Evolutionary conservation across 805 yeast species (phyloP).

Genomic region (Candida berthetii): DNA sequence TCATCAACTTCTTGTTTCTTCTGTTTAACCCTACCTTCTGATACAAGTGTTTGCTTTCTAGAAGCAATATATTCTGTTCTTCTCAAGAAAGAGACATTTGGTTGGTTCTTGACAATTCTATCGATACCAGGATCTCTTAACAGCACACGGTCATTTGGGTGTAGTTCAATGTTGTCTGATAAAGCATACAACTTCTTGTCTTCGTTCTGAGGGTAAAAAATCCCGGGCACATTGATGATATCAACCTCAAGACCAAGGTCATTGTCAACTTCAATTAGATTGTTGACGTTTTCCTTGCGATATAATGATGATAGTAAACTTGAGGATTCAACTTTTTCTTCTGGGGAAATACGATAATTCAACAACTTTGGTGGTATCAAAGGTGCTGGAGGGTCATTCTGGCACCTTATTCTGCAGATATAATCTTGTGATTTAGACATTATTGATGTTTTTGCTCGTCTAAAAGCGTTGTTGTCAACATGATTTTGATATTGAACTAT

Average conservation of each 20-base stretch:
- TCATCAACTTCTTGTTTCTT: constrained; percentile 25
- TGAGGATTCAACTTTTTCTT: constrained; percentile 43
- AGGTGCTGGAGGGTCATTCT: constrained; percentile 89
- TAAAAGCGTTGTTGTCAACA: neutral
- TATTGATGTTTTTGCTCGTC: neutral
- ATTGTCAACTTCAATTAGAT: constrained; percentile 51
- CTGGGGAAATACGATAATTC: constrained; percentile 34
- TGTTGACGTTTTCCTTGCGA: constrained; percentile 59
- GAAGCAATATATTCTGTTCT: constrained; percentile 79
- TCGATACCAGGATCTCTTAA: constrained; percentile 70
- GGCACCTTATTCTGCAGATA: constrained; percentile 76
- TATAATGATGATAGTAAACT: constrained; percentile 64
- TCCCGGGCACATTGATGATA: constrained; percentile 56
- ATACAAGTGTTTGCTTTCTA: constrained; percentile 1
- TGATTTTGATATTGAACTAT: too few relatives aligned
- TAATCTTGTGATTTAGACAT: constrained; percentile 62
- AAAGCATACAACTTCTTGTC: constrained; percentile 1
- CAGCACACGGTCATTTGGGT: constrained; percentile 70
- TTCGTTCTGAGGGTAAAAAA: constrained; percentile 42
- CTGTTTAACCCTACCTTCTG: constrained; percentile 9
- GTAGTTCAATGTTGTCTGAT: constrained; percentile 40
- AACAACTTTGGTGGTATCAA: constrained; percentile 84
- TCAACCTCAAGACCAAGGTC: constrained; percentile 77
- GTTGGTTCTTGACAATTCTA: constrained; percentile 26
- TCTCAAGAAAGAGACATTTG: constrained; percentile 70